Evolutionary conservation across 768 basidiomycete species (phyloP).

Genomic region (Mycena polygramma): DNA sequence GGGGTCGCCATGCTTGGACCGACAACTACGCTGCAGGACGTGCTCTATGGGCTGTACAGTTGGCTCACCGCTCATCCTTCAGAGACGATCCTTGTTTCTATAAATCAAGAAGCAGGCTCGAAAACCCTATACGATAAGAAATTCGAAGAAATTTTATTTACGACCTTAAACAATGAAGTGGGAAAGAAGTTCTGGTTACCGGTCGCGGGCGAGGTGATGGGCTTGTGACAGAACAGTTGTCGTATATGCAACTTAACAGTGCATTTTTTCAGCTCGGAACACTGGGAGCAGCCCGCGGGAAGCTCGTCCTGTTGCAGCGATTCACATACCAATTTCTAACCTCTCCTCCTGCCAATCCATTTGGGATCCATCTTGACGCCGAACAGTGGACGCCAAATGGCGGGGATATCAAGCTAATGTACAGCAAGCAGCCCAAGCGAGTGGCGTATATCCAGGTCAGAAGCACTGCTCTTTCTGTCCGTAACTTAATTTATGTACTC

Average conservation of each 20-base stretch:
- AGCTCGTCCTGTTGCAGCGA: constrained; percentile 34
- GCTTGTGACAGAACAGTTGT: neutral
- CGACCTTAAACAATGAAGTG: constrained; percentile 18
- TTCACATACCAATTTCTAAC: constrained; percentile 33
- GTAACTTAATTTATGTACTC: neutral
- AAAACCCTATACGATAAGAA: constrained; percentile 32
- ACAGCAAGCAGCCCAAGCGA: constrained; percentile 24
- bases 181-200: constrained; percentile 32
- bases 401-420: constrained; percentile 30
- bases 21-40: constrained; percentile 35
- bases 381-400: constrained; percentile 35
- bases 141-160: constrained; percentile 28
- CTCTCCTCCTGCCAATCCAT: constrained; percentile 15
- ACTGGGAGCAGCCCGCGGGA: constrained; percentile 32
- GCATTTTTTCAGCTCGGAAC: constrained; percentile 27
- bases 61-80: constrained; percentile 37
- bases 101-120: constrained; percentile 36
- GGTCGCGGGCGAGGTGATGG: constrained; percentile 2
- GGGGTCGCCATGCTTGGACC: constrained; percentile 34
- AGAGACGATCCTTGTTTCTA: constrained; percentile 36
- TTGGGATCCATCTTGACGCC: constrained; percentile 34
- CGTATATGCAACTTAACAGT: neutral
- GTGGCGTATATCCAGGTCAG: constrained; percentile 34
- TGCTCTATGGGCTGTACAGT: constrained; percentile 34
- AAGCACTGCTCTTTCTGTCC: neutral